Conservation (phyloP, 23 red algal genomes). For the Gracilaria caudata region DNA sequence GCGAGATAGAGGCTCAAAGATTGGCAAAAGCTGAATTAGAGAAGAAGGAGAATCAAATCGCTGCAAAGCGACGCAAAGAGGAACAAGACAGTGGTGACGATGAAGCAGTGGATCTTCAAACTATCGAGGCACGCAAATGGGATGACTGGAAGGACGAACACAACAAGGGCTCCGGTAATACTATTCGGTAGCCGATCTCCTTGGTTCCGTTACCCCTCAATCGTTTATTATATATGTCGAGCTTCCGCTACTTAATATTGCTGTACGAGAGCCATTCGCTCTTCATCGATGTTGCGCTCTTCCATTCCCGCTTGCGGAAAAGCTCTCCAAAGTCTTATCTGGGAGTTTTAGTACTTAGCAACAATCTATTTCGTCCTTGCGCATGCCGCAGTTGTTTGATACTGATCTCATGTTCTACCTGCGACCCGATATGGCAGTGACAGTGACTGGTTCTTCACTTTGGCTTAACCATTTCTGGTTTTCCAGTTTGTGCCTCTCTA, state of each 20-base stretch:
- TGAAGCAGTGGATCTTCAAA: slow-evolving; percentile 71
- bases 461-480: no score
- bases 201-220: background rate
- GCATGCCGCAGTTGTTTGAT: no score
- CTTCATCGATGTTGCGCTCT: no score
- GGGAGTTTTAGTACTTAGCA: no score
- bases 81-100: slow-evolving; percentile 74
- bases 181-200: slow-evolving; percentile 48
- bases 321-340: no score
- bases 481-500: no score
- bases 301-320: no score
- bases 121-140: slow-evolving; percentile 75
- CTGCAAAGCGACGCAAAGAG: slow-evolving; percentile 18
- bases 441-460: no score
- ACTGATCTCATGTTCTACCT: no score
- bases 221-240: background rate
- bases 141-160: slow-evolving; percentile 85
- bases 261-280: no score
- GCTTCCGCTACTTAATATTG: background rate
- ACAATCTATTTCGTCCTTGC: no score
- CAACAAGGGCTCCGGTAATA: slow-evolving; percentile 92
- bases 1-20: slow-evolving; percentile 66
- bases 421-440: no score
- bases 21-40: slow-evolving; percentile 35
- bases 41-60: slow-evolving; percentile 57